Evolutionary conservation across 768 basidiomycete species (phyloP), one percentile per base, ranked within the genome.

Genomic region (Podaxis sp.): DNA sequence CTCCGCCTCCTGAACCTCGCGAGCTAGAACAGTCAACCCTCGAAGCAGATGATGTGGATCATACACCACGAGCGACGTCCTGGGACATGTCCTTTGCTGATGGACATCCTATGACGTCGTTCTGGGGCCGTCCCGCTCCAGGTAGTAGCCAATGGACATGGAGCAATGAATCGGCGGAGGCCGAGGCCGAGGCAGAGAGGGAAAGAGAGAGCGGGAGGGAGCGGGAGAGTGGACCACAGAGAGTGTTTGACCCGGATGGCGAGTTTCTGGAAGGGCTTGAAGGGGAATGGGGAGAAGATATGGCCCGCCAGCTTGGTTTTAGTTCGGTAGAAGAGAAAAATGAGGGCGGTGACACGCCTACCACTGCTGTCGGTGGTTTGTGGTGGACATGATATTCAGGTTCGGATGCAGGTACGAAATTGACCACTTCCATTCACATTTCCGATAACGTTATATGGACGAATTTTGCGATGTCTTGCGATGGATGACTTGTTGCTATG

Each of bases 201-300:
- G 53, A 22, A 53, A 24, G 57, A 51, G 47, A 50, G 29, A 22
- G 37, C 7, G 33, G n/a, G 13, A 38, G 53, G 19, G 47, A 49
- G 47, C 47, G 11, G 36, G 29, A 24, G 4, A 36, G 29, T 46
- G 24, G 17, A 11, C 47, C 53, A 22, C 17, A 27, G 8, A 56
- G 61, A 55, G 55, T 40, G 37, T 62, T 62, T 41, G 61, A 62
- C 29, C 61, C 61, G 25, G 61, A 62, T 62, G 61, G 61, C 4
- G 61, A 62, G 22, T 62, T 62, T n/a, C 24, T 62, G 7, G 61
- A 62, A 24, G 61, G 61, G 13, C 37, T 62, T 9, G 61, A 62
- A 2, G 61, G 61, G 13, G 61, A 62, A 36, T 62, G 61, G 61
- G 61, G 49, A 4, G 61, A 62, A 17, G 61, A 62, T 50, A 62